These are phyloP conservation scores for Endoconidiophora polonica DNA, from an alignment of 2,329 filamentous ascomycete species.

Conservation along the genomic window DNA sequence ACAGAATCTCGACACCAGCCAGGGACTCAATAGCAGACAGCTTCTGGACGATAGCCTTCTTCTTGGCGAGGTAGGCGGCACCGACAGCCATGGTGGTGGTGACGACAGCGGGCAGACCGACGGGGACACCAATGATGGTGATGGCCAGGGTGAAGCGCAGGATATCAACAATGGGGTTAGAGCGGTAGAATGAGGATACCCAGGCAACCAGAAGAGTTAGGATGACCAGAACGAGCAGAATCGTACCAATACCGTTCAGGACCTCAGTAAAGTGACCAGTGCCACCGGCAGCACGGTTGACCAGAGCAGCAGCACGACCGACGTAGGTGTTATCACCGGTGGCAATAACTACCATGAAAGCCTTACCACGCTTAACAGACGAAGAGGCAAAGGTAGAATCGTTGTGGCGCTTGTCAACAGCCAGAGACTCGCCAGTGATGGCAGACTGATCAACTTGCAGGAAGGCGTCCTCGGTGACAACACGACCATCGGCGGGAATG, in stretches of 20 bases:
- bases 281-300: slow-evolving; percentile 57
- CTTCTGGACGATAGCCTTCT: slow-evolving; percentile 87
- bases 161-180: slow-evolving; percentile 61
- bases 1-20: slow-evolving; percentile 83
- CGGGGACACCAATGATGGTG: slow-evolving; percentile 80
- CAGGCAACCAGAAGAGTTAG: slow-evolving; percentile 69
- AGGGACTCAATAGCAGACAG: slow-evolving; percentile 82
- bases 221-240: slow-evolving; percentile 64
- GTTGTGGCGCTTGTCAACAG: slow-evolving; percentile 71
- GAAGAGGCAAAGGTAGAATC: slow-evolving; percentile 77
- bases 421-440: slow-evolving; percentile 82
- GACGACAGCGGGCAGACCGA: slow-evolving; percentile 83
- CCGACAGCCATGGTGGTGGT: slow-evolving; percentile 93
- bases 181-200: slow-evolving; percentile 77
- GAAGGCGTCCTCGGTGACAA: slow-evolving; percentile 70
- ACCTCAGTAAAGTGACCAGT: slow-evolving; percentile 84
- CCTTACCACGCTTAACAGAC: slow-evolving; percentile 78
- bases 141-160: slow-evolving; percentile 76
- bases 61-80: slow-evolving; percentile 79
- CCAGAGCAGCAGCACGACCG: slow-evolving; percentile 72
- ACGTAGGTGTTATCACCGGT: slow-evolving; percentile 86
- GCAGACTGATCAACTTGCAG: slow-evolving; percentile 84
- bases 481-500: slow-evolving; percentile 73
- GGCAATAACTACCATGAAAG: slow-evolving; percentile 64
- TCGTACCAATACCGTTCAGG: slow-evolving; percentile 69